Conservation (phyloP, 73 alveolate species). For the Paramecium primaurelia region DNA sequence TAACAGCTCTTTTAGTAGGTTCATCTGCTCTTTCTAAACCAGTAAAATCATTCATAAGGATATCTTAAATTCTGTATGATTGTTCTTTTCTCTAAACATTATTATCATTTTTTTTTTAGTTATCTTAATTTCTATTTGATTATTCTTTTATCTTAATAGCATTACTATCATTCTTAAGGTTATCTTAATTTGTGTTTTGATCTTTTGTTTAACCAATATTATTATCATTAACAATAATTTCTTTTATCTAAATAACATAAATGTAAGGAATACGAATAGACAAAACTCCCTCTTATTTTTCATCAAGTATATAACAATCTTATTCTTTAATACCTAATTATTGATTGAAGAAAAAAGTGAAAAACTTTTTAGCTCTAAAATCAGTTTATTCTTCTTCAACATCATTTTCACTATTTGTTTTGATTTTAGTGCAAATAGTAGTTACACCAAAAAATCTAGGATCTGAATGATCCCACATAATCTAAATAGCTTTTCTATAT, state of each 20-base stretch:
- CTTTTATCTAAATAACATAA: conserved; percentile 63
- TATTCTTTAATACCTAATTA: conserved; percentile 88
- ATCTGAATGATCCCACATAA: conserved; percentile 92
- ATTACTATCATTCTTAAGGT: no score
- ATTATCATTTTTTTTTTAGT: no score
- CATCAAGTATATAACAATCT: conserved; percentile 78
- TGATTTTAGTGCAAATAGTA: conserved; percentile 68
- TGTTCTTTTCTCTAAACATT: no score
- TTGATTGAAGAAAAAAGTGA: conserved; percentile 83
- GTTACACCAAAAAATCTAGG: conserved; percentile 84
- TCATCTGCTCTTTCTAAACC: conserved; percentile 94
- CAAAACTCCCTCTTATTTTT: conserved; percentile 74
- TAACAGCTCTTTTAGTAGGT: conserved; percentile 86
- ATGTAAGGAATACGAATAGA: conserved; percentile 75
- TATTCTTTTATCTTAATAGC: no score
- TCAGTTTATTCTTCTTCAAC: conserved; percentile 78
- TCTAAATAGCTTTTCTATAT: conserved; percentile 89
- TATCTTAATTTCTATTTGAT: conserved; percentile 64
- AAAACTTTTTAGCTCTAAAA: conserved; percentile 72
- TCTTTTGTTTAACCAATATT: no score
- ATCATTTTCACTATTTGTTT: not conserved
- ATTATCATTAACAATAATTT: no score
- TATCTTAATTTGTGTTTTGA: no score
- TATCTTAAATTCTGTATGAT: conserved; percentile 65
- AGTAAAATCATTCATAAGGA: conserved; percentile 89